Conservation (phyloP, 106 monocot genomes). For the Dendrobium officinale region DNA sequence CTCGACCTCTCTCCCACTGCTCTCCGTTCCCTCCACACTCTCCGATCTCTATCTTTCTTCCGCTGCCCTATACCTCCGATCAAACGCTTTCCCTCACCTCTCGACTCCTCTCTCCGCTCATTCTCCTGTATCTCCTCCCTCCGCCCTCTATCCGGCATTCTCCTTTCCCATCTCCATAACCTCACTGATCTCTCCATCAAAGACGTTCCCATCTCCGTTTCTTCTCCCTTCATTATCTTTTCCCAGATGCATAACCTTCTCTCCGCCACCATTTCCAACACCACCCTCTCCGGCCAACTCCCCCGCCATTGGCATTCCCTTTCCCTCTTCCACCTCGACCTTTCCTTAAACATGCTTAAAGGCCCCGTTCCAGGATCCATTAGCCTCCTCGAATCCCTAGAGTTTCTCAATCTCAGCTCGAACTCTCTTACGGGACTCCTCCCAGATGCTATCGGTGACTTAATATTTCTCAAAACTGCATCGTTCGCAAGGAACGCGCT, state of each 20-base stretch:
- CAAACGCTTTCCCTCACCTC: not conserved
- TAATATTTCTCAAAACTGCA: constrained; percentile 33
- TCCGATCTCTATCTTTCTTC: constrained; percentile 34
- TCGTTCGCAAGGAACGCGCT: constrained; percentile 49
- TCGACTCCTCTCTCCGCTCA: constrained; percentile 29
- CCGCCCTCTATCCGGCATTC: constrained; percentile 39
- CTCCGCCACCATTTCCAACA: constrained; percentile 43
- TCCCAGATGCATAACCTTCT: constrained; percentile 55
- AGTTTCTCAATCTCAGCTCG: constrained; percentile 25
- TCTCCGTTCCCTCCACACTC: constrained; percentile 52
- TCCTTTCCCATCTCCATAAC: constrained; percentile 58
- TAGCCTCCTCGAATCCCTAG: constrained; percentile 12
- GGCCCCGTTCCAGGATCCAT: constrained; percentile 15
- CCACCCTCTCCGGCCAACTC: constrained; percentile 60
- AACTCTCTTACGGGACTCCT: constrained; percentile 27
- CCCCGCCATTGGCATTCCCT: constrained; percentile 79
- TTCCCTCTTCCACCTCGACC: constrained; percentile 35
- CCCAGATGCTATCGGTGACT: constrained; percentile 53
- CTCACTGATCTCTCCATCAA: constrained; percentile 58
- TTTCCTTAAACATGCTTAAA: constrained; percentile 3
- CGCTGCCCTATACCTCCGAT: constrained; percentile 7
- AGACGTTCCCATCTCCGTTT: constrained; percentile 43
- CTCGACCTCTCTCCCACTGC: constrained; percentile 40
- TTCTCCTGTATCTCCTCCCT: constrained; percentile 40
- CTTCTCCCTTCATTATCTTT: constrained; percentile 38